Evolutionary conservation across 2,329 filamentous ascomycete genomes (phyloP).

Genomic region (Nectriaceae sp.): DNA sequence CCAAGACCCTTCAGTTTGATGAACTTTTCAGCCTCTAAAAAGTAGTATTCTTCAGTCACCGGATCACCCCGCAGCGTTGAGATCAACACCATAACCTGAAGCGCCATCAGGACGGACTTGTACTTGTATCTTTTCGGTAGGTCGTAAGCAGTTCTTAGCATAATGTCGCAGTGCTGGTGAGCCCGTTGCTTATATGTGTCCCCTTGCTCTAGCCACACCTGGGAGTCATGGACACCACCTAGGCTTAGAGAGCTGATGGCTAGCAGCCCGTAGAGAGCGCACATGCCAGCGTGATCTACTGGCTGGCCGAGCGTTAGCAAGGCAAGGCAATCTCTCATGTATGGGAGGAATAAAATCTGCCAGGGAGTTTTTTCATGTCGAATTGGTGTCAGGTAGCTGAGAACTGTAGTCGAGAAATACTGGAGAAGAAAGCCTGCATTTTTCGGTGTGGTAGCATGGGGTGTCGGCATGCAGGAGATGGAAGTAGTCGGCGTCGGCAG

Average conservation of each 20-base stretch:
- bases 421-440: conserved; percentile 15
- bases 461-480: neutral
- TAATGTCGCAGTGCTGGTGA: conserved; percentile 1
- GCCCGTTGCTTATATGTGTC: conserved; percentile 12
- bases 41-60: conserved; percentile 16
- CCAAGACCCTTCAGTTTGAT: conserved; percentile 17
- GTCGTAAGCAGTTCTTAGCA: conserved; percentile 14
- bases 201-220: conserved; percentile 13
- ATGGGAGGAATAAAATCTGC: conserved; percentile 14
- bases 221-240: conserved; percentile 9
- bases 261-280: conserved; percentile 17
- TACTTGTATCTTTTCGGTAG: conserved; percentile 18
- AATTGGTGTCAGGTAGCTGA: conserved; percentile 15
- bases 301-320: conserved; percentile 13
- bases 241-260: conserved; percentile 19
- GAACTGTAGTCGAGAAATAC: conserved; percentile 13
- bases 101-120: conserved; percentile 20
- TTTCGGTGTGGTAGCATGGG: neutral
- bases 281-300: conserved; percentile 17
- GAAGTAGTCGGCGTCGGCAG: neutral
- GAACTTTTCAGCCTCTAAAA: conserved; percentile 19
- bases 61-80: conserved; percentile 10
- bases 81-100: conserved; percentile 19
- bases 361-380: conserved; percentile 19
- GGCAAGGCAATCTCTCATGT: conserved; percentile 15